Base-by-base conservation (phyloP, 768 basidiomycete species). In the Amyloporia xantha region DNA sequence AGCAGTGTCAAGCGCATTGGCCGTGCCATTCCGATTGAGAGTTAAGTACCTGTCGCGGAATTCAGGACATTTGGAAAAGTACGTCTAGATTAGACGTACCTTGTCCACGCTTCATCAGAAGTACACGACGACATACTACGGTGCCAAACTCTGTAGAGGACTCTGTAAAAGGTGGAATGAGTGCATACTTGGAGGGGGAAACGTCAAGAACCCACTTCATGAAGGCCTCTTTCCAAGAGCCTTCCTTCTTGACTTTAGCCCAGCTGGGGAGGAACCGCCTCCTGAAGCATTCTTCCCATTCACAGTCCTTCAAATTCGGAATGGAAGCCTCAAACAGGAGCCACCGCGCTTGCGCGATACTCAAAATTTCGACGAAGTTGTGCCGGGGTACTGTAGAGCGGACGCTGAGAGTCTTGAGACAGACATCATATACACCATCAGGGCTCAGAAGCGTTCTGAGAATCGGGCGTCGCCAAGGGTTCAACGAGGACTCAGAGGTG, bases 101-200 rank as follows among this genome's bases (percentile, higher is more conserved):
- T 87, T 42, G 87, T 90, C 87, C 89, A 91, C 19, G 86, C 70
- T 66, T 91, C 90, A 56, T 88, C 84, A 5, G 78, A 64, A 19
- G 87, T 88, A 59, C 88, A 91, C n/a, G 74, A 72, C 2, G 79
- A 79, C 33, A 68, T 71, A 58, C 73, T 76, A 47, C 86, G 78
- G 61, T 91, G 89, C 76, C 78, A 83, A 33, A 84, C 70, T 26
- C 83, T 72, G 59, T 77, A 71, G 45, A 90, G 64, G 28, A 77
- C 60, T 59, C 87, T 89, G 46, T 40, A 54, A 24, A 40, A 15
- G 9, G 12, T 27, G 15, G 24, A 44, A 27, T 33, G 9, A 33
- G 30, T 33, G 9, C 20, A 17, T 19, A 7, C 9, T 15, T 33
- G 15, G 9, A 7, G 13, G 6, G 15, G 20, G 5, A 39, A 28